phyloP scores from a whole-genome alignment of 2,329 filamentous ascomycete genomes.

The Trichoderma afroharzianum region DNA sequence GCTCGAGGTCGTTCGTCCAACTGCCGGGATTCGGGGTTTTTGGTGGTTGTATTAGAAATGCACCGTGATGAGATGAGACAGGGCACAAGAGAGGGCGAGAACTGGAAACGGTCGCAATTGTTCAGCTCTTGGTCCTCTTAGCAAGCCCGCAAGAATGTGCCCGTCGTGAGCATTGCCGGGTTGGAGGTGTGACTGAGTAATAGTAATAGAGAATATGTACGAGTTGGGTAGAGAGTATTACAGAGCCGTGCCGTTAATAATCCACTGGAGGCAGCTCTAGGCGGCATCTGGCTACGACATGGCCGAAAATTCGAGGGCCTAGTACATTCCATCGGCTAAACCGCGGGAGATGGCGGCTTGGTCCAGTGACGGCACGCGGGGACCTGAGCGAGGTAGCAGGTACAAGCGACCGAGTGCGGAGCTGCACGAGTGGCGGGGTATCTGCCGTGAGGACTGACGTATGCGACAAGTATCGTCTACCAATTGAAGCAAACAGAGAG shows the following conservation, averaged over 20 bases:
- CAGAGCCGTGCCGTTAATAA: conserved; percentile 6
- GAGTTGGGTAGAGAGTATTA: background rate
- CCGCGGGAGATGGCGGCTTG: conserved; percentile 12
- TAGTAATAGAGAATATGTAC: background rate
- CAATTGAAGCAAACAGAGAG: background rate
- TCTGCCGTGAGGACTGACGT: background rate
- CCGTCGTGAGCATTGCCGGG: conserved; percentile 31
- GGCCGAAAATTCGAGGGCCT: conserved; percentile 28
- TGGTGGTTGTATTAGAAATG: background rate
- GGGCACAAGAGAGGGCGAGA: background rate
- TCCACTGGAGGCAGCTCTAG: conserved; percentile 12
- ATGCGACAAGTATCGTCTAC: background rate
- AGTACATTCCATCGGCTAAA: conserved; percentile 33
- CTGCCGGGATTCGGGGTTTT: background rate
- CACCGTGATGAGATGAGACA: background rate
- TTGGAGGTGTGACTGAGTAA: conserved; percentile 24
- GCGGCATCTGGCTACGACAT: conserved; percentile 30
- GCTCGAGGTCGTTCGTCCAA: background rate
- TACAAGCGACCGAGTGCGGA: background rate
- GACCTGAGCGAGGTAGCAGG: background rate
- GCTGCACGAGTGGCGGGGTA: background rate
- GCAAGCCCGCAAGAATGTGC: conserved; percentile 13
- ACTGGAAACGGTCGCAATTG: background rate
- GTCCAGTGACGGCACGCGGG: background rate
- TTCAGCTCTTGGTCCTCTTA: conserved; percentile 2